Conservation (phyloP, 2,329 filamentous ascomycete genomes). For the Waltergamsia citrina region DNA sequence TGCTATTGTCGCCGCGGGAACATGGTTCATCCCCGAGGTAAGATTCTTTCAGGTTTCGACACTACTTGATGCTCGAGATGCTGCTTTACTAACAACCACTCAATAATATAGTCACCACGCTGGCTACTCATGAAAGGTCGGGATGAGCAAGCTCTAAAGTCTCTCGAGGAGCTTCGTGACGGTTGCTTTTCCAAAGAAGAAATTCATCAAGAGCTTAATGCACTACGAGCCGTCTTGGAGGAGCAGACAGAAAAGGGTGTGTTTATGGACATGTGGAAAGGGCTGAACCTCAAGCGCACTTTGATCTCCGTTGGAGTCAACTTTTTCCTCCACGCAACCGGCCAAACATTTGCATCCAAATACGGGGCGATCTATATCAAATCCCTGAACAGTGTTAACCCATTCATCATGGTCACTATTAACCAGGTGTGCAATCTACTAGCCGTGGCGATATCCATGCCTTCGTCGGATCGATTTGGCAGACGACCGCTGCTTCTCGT, state of each 20-base stretch:
- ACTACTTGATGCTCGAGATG: too few relatives aligned
- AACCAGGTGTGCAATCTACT: conserved; percentile 9
- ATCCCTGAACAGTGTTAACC: conserved; percentile 15
- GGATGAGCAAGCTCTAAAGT: conserved; percentile 14
- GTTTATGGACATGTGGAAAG: conserved; percentile 9
- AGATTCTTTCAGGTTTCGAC: too few relatives aligned
- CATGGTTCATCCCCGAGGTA: conserved; percentile 21
- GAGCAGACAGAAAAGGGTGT: conserved; percentile 8
- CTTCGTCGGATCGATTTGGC: conserved; percentile 8
- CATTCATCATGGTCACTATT: conserved; percentile 11
- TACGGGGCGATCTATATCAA: conserved; percentile 19
- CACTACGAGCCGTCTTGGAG: conserved; percentile 11
- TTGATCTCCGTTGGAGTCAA: conserved; percentile 14
- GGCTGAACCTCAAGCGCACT: conserved; percentile 11
- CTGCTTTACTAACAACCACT: conserved; percentile 10
- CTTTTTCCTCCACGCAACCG: conserved; percentile 18
- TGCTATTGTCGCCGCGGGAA: conserved; percentile 12
- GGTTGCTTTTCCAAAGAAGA: conserved; percentile 12
- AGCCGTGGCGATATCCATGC: conserved; percentile 3
- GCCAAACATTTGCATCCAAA: conserved; percentile 13
- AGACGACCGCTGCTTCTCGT: conserved; percentile 11
- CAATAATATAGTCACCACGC: conserved; percentile 12
- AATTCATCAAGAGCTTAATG: conserved; percentile 10
- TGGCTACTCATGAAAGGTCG: conserved; percentile 17
- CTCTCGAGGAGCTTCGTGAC: conserved; percentile 12